Evolutionary conservation across 2,329 filamentous ascomycete genomes (phyloP), one percentile per base, ranked within the genome.

Genomic region (Stylonectria norvegica): DNA sequence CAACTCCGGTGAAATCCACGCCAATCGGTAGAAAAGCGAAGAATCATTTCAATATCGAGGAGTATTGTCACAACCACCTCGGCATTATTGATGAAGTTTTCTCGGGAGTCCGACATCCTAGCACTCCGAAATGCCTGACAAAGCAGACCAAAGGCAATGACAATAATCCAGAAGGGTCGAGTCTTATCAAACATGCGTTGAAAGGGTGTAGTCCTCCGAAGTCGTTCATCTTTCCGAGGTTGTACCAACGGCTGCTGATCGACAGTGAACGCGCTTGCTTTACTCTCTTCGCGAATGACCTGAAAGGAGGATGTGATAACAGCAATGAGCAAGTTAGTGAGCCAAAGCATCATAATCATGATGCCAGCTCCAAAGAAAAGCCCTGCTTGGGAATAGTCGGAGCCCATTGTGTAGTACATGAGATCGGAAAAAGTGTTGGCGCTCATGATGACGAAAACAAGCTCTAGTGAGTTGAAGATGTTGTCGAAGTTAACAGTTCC

Each of bases 291-390:
- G 49, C 93, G 81, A 55, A 98, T 98, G 50, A 98, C 87, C 62
- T 98, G 93, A 59, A 98, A 98, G 1, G 91, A 96, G 5, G 93
- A 95, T 0, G 93, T 98, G 60, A 98, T 98, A 56, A 98, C 93
- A 3, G 93, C 93, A 58, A 98, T 95, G 33, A 86, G 66, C 67
- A 98, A 78, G 63, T 96, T 97, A 49, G 94, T 89, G 57, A 98
- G 78, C 93, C 93, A 98, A 35, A 98, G 75, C 71, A 89, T 93
- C 74, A 98, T 79, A 49, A 98, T 88, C 57, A 98, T 82, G 60
- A 95, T 91, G 17, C 77, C 78, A 10, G 75, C 78, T 18, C 74
- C 81, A 40, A 84, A 84, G 57, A 83, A 98, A 3, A 97, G 70
- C 2, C 90, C 88, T 4, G 89, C 82, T 12, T 87, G 78, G 5